Evolutionary conservation across 805 yeast species (phyloP).

Genomic region (Kazachstania bromeliacearum): DNA sequence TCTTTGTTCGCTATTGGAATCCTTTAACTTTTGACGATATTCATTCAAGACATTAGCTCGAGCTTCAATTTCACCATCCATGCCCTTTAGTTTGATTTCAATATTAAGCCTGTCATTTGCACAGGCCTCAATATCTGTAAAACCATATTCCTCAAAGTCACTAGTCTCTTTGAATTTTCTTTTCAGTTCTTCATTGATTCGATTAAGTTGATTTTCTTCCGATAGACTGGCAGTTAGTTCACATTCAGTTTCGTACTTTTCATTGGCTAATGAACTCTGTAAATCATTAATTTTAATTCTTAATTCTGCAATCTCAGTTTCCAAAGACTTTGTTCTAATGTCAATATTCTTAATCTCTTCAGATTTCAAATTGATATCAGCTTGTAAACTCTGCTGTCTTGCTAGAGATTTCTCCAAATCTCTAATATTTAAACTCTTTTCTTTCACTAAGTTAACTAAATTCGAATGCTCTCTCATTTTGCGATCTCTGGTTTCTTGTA

Average conservation of each 20-base stretch:
- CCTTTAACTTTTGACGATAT: constrained; percentile 34
- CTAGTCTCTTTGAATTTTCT: constrained; percentile 4
- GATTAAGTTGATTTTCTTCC: constrained; percentile 1
- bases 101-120: constrained; percentile 7
- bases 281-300: not conserved
- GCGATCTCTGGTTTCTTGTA: constrained; percentile 21
- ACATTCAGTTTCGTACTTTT: too few species aligned
- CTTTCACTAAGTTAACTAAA: constrained; percentile 16
- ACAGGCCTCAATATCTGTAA: constrained; percentile 11
- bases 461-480: constrained; percentile 16
- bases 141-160: constrained; percentile 9
- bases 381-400: constrained; percentile 9
- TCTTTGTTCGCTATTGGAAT: constrained; percentile 53
- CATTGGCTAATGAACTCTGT: not conserved
- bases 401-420: constrained; percentile 19
- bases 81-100: constrained; percentile 13
- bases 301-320: constrained; percentile 7
- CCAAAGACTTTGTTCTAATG: constrained; percentile 5
- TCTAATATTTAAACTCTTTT: constrained; percentile 12
- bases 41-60: constrained; percentile 7
- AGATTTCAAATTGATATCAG: constrained; percentile 9
- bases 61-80: constrained; percentile 15
- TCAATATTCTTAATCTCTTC: constrained; percentile 10
- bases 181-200: not conserved
- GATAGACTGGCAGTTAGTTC: not conserved